A percentile compares a stretch with the other conserved stretches of the same genome.
Conservation (phyloP, 148 eudicot species). For the Nepenthes gracilis region DNA sequence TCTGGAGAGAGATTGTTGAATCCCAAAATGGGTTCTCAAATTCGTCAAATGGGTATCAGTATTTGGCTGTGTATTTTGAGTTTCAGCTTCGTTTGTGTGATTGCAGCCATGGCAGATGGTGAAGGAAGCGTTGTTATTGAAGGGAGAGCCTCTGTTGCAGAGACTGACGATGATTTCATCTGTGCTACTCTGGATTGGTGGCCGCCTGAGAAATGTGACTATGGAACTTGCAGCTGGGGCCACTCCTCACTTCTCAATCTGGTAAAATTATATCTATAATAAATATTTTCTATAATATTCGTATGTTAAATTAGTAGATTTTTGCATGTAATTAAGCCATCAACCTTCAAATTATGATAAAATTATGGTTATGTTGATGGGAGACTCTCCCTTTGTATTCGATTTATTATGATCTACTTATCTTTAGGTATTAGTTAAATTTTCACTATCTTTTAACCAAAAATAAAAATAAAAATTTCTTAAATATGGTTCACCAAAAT, state of each 20-base stretch:
- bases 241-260: conserved; percentile 81
- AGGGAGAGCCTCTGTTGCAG: conserved; percentile 43
- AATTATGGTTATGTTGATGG: too few relatives aligned
- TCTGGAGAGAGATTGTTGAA: conserved; percentile 5
- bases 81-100: conserved; percentile 20
- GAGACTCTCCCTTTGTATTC: too few relatives aligned
- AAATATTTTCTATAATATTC: not conserved
- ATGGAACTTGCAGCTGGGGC: conserved; percentile 85
- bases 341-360: too few relatives aligned
- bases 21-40: conserved; percentile 36
- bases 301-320: not conserved
- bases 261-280: conserved; percentile 21
- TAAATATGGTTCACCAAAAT: too few relatives aligned
- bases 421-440: too few relatives aligned
- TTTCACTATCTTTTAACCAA: too few relatives aligned
- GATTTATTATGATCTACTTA: too few relatives aligned
- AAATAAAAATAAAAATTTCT: not conserved
- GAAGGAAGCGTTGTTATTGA: conserved; percentile 32
- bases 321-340: not conserved
- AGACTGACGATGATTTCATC: conserved; percentile 53
- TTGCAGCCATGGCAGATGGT: conserved; percentile 9
- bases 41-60: conserved; percentile 20
- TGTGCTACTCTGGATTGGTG: conserved; percentile 99
- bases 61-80: conserved; percentile 21
- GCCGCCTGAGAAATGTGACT: conserved; percentile 97